Base-by-base conservation (phyloP, 495 filamentous ascomycete genomes). In the Margaritispora aquatica region DNA sequence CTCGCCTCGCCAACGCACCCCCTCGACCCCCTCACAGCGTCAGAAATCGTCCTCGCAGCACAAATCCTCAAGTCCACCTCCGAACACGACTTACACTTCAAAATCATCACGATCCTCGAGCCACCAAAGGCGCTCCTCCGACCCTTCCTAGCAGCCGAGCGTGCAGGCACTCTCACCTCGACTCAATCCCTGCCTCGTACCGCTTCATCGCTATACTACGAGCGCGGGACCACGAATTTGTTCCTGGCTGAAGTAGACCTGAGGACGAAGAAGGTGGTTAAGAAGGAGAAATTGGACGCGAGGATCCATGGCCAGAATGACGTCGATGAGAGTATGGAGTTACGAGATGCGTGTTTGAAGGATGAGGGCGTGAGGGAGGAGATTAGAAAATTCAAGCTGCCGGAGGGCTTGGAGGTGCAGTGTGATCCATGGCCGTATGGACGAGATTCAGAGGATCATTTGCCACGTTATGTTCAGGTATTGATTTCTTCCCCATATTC, bases 381-480 rank as follows among this genome's bases (percentile, higher is more conserved):
- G 23, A 27, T 65, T 19, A 49, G 59, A 27, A 61, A 59, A 41
- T 58, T 58, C 24, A 55, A 65, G 54, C 36, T 65, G 7, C 63
- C 63, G 0, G 51, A 61, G 17, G 46, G 56, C 44, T 26, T 65
- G 29, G 48, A 57, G 23, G 58, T 65, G 47, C 49, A 55, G n/a
- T 58, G 54, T 48, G 63, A 65, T 59, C 53, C 63, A 22, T 65
- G 63, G 63, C 58, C 58, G 2, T 65, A 65, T 34, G 63, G 63
- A 13, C 26, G 63, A 48, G 63, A 65, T 47, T 58, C 54, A 17
- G 54, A 60, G 15, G 54, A 64, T 3, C 15, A 54, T 22, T 24
- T 57, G 11, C 62, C 62, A 2, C 52, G 62, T 4, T 64, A 60
- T 55, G 36, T 64, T 20, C 62, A 63, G 52, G 61, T 57, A 56